phyloP scores from a whole-genome alignment of 1,284 basidiomycete genomes.

The Rhizopogon parksii region DNA sequence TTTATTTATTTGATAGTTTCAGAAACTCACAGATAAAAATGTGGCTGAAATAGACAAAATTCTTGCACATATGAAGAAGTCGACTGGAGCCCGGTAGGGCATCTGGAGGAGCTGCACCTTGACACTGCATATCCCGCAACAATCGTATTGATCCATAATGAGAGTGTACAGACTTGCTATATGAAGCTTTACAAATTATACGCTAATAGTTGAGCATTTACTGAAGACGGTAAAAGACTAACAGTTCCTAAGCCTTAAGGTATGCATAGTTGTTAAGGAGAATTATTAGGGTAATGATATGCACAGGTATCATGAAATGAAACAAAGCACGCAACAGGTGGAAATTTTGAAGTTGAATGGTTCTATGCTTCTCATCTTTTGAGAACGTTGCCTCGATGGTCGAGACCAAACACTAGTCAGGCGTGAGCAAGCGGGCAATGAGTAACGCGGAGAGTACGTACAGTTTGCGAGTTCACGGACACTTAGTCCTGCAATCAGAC shows the following conservation, averaged over 20 bases:
- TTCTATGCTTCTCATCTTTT: neutral
- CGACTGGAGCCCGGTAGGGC: constrained; percentile 31
- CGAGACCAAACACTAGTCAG: constrained; percentile 38
- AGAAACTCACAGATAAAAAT: constrained; percentile 58
- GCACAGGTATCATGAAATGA: neutral
- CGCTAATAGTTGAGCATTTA: neutral
- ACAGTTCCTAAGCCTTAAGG: neutral
- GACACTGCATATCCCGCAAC: neutral
- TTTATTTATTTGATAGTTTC: constrained; percentile 43
- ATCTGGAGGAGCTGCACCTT: neutral
- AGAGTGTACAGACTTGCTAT: too few relatives aligned
- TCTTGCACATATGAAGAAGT: constrained; percentile 57
- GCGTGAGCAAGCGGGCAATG: constrained; percentile 15
- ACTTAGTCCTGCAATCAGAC: constrained; percentile 31
- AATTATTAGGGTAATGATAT: neutral
- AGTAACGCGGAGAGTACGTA: constrained; percentile 26
- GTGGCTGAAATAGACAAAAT: constrained; percentile 60
- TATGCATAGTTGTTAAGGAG: neutral
- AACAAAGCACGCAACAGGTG: neutral
- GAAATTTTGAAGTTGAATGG: neutral
- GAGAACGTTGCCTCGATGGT: constrained; percentile 34
- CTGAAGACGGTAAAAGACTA: neutral
- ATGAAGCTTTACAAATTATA: too few relatives aligned
- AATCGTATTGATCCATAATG: neutral
- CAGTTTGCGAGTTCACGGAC: constrained; percentile 38